Conservation (phyloP, 257 asterid genomes). For the Coffea eugenioides region DNA sequence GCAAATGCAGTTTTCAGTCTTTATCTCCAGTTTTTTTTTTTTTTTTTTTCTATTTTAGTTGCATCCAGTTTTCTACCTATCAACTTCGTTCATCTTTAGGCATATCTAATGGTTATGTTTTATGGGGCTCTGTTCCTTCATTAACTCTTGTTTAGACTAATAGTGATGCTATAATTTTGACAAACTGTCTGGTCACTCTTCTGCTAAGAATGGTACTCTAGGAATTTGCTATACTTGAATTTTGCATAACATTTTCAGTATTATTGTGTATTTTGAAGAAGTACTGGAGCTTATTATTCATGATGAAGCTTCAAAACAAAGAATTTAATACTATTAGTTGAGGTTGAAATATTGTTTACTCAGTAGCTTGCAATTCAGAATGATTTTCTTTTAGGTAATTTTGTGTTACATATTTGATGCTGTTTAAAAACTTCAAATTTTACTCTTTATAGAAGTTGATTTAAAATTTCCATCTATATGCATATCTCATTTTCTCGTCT, state of each 20-base stretch:
- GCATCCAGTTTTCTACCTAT: background rate
- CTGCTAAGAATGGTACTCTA: background rate
- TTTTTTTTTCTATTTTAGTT: background rate
- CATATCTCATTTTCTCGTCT: background rate
- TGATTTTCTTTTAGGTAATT: background rate
- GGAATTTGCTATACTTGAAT: background rate
- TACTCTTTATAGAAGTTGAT: background rate
- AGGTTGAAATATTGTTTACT: background rate
- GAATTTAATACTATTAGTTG: background rate
- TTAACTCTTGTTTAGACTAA: background rate
- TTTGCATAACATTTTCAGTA: background rate
- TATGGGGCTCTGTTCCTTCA: background rate
- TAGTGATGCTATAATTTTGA: background rate
- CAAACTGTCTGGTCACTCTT: no score
- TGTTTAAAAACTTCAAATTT: background rate
- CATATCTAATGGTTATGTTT: background rate
- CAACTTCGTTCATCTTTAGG: constrained; percentile 10
- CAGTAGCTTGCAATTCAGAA: background rate
- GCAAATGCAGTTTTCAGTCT: constrained; percentile 21
- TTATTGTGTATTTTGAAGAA: background rate
- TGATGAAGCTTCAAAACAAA: background rate
- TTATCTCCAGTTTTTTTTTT: background rate
- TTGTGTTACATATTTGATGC: background rate
- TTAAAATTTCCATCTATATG: background rate
- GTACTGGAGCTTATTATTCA: background rate